These are phyloP conservation scores for Singerocomus rubriflavus DNA, from an alignment of 1,284 basidiomycete species.

Conservation along the genomic window DNA sequence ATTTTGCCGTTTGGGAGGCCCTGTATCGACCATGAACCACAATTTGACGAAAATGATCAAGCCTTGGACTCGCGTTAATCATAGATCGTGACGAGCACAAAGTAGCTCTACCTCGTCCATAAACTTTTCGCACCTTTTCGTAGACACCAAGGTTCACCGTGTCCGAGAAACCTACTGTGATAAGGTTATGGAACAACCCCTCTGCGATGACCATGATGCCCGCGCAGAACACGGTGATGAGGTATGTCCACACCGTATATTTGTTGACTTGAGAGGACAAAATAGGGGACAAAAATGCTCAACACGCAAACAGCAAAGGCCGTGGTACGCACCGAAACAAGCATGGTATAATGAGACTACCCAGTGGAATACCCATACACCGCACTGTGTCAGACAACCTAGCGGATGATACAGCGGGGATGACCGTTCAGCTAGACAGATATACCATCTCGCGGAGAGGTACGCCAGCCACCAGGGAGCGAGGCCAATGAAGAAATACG, in stretches of 20 bases:
- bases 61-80: slow-evolving; percentile 12
- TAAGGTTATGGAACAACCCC: slow-evolving; percentile 23
- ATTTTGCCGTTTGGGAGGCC: not conserved
- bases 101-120: slow-evolving; percentile 17
- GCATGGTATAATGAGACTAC: slow-evolving; percentile 19
- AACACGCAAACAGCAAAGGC: not conserved
- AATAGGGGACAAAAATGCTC: not conserved
- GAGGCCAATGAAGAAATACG: slow-evolving; percentile 18
- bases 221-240: slow-evolving; percentile 23
- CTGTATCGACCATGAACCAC: slow-evolving; percentile 21
- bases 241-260: slow-evolving; percentile 19
- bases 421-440: slow-evolving; percentile 22
- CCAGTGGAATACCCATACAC: slow-evolving; percentile 28
- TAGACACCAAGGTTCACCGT: slow-evolving; percentile 21
- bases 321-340: slow-evolving; percentile 17
- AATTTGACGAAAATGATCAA: slow-evolving; percentile 14
- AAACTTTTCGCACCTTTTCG: slow-evolving; percentile 11
- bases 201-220: slow-evolving; percentile 16
- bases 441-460: slow-evolving; percentile 21
- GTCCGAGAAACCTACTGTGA: slow-evolving; percentile 10
- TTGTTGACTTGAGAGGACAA: slow-evolving; percentile 6
- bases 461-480: slow-evolving; percentile 26
- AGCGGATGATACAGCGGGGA: slow-evolving; percentile 27
- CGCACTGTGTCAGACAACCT: slow-evolving; percentile 27
- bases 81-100: not conserved